Conservation (phyloP, 495 filamentous ascomycete species). For the Lophiotrema nucula region DNA sequence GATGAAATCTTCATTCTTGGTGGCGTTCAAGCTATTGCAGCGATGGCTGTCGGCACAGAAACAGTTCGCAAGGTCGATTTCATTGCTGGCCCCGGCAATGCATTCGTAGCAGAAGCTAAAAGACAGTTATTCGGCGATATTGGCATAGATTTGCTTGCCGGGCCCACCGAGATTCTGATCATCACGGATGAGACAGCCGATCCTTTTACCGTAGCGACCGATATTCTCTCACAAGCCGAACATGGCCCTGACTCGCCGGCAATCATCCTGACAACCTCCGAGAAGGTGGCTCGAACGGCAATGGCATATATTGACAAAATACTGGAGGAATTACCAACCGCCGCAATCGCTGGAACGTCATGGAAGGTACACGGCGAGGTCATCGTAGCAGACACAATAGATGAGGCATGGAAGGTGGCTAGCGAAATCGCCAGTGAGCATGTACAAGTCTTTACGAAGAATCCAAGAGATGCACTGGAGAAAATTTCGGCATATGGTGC, state of each 20-base stretch:
- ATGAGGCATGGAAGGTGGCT: constrained; percentile 52
- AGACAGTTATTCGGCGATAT: constrained; percentile 55
- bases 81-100: constrained; percentile 55
- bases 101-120: constrained; percentile 57
- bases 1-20: constrained; percentile 55
- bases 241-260: constrained; percentile 94
- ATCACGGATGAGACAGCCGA: constrained; percentile 84
- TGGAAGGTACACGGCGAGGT: constrained; percentile 54
- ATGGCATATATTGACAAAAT: constrained; percentile 45
- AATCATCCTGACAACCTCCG: constrained; percentile 70
- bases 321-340: constrained; percentile 46
- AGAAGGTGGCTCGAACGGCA: constrained; percentile 43
- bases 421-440: constrained; percentile 55
- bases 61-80: constrained; percentile 54
- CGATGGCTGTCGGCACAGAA: constrained; percentile 68
- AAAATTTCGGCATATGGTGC: constrained; percentile 56
- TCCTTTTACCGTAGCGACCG: constrained; percentile 90
- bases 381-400: constrained; percentile 44
- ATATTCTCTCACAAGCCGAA: constrained; percentile 90
- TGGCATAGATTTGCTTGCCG: constrained; percentile 94
- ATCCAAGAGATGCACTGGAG: constrained; percentile 49
- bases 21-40: constrained; percentile 57
- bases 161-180: constrained; percentile 91
- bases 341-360: constrained; percentile 44
- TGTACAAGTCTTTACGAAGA: constrained; percentile 53